These are phyloP conservation scores for Cytospora piceae DNA, from an alignment of 2,329 filamentous ascomycete species.

Conservation along the genomic window DNA sequence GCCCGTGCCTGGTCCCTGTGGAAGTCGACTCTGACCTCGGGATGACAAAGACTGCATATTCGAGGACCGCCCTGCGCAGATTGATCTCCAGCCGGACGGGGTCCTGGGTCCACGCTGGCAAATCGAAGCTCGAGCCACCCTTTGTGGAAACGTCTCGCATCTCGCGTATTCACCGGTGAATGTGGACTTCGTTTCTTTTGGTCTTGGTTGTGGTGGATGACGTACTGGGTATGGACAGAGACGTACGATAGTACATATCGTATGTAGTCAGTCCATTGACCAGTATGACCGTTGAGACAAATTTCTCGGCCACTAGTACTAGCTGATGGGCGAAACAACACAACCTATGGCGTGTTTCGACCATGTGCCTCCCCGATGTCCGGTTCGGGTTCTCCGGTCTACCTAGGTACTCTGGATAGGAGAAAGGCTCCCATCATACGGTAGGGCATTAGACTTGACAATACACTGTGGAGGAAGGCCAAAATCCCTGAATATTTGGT, in stretches of 20 bases:
- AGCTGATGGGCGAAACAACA: background rate
- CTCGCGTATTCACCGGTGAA: background rate
- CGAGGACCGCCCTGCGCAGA: conserved; percentile 3
- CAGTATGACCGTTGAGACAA: background rate
- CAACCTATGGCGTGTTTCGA: background rate
- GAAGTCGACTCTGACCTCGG: background rate
- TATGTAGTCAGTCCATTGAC: too few relatives aligned
- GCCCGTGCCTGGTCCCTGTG: background rate
- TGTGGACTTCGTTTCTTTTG: conserved; percentile 6
- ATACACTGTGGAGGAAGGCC: background rate
- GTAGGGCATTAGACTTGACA: conserved; percentile 14
- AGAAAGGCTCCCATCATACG: conserved; percentile 5
- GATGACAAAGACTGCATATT: background rate
- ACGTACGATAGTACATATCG: background rate
- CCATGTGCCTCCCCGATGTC: background rate
- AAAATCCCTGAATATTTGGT: background rate
- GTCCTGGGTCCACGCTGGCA: background rate
- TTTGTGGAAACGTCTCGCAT: background rate
- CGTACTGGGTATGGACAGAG: background rate
- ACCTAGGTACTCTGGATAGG: background rate
- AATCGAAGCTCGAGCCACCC: background rate
- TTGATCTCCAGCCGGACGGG: background rate
- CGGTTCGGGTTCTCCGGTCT: background rate
- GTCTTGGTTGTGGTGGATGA: background rate
- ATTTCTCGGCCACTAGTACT: background rate